A percentile compares a stretch with the other conserved stretches of the same genome.
Conservation (phyloP, 148 eudicot species). For the Vaccinium vitisidaea region DNA sequence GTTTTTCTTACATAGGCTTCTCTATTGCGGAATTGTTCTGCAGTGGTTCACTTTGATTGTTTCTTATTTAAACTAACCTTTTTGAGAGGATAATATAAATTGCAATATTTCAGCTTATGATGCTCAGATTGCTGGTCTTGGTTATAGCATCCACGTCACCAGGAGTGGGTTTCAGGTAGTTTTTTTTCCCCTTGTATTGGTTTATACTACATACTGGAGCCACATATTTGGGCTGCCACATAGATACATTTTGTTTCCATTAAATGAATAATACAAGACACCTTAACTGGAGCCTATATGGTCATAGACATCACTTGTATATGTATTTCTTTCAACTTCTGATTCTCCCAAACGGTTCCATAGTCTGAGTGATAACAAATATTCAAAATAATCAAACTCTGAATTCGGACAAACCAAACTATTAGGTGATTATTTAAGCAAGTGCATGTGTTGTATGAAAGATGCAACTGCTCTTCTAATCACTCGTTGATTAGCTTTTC, state of each 20-base stretch:
- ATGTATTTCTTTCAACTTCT: neutral
- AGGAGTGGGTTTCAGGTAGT: conserved; percentile 83
- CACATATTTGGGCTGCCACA: neutral
- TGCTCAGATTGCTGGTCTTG: conserved; percentile 96
- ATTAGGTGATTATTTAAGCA: neutral
- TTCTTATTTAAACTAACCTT: neutral
- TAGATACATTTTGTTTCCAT: neutral
- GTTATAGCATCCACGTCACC: conserved; percentile 49
- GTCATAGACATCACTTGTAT: neutral
- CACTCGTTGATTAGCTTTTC: neutral
- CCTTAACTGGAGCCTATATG: neutral
- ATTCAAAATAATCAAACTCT: no score
- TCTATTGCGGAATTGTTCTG: neutral
- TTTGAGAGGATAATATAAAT: neutral
- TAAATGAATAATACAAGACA: neutral
- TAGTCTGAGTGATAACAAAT: neutral
- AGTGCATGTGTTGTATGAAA: neutral
- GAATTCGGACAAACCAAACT: neutral
- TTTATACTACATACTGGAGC: neutral
- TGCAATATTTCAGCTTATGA: conserved; percentile 66
- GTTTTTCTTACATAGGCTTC: neutral
- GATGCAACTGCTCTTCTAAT: neutral
- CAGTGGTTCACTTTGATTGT: neutral
- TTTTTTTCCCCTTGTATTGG: neutral
- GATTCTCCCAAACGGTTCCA: neutral